A percentile compares a stretch with the other conserved stretches of the same genome.
Evolutionary conservation across 805 yeast genomes (phyloP).

Genomic region (Kodamaea sagamina): DNA sequence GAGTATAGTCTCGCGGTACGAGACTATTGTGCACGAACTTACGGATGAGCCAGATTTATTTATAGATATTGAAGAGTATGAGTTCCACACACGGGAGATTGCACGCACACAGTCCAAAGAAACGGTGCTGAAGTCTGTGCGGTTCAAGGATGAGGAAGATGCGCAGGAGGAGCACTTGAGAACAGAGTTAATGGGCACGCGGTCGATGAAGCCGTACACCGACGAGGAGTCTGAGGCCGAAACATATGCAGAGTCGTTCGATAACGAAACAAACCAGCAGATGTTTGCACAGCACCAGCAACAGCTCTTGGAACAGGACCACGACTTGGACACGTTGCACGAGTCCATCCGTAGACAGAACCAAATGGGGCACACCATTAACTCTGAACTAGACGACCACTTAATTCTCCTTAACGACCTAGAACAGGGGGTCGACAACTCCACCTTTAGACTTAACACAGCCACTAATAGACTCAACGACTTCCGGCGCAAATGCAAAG

Average conservation of each 20-base stretch:
- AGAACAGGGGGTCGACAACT: slow-evolving; percentile 42
- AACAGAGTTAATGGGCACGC: slow-evolving; percentile 39
- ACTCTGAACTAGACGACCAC: slow-evolving; percentile 44
- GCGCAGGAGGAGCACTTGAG: slow-evolving; percentile 26
- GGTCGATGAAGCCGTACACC: slow-evolving; percentile 35
- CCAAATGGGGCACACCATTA: slow-evolving; percentile 40
- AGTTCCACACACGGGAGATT: slow-evolving; percentile 16
- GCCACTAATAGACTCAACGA: slow-evolving; percentile 33
- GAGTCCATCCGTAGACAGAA: slow-evolving; percentile 38
- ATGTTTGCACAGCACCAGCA: slow-evolving; percentile 47
- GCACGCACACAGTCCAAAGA: slow-evolving; percentile 9
- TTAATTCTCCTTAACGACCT: slow-evolving; percentile 42
- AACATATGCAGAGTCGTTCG: slow-evolving; percentile 25
- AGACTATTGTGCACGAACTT: slow-evolving; percentile 19
- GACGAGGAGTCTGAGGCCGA: slow-evolving; percentile 27
- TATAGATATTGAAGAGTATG: slow-evolving; percentile 35
- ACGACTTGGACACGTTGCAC: slow-evolving; percentile 36
- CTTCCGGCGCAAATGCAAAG: slow-evolving; percentile 37
- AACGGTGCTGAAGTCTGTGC: slow-evolving; percentile 31
- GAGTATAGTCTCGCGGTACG: slow-evolving; percentile 20
- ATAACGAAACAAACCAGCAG: slow-evolving; percentile 36
- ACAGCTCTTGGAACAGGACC: slow-evolving; percentile 40
- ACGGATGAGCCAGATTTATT: slow-evolving; percentile 25
- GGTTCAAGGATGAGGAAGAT: slow-evolving; percentile 37
- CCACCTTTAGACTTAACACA: slow-evolving; percentile 31